Percentiles rank a stretch among this genome's conserved stretches.
These are phyloP conservation scores for Skeletonema marinoi DNA, from an alignment of 108 stramenopile species.

Conservation along the genomic window DNA sequence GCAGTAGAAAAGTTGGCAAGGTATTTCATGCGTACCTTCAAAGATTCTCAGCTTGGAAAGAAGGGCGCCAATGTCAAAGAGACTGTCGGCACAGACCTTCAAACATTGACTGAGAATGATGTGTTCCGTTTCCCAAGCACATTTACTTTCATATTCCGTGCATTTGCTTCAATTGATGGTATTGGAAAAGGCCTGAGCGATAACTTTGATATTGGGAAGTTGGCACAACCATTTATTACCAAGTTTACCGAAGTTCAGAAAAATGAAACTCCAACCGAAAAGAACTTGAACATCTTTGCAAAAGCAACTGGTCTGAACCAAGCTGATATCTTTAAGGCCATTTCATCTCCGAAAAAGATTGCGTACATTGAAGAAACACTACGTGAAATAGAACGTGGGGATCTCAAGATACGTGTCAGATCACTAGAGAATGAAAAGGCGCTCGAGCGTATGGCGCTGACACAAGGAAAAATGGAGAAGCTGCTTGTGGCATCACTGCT, in stretches of 20 bases:
- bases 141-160: slow-evolving; percentile 97
- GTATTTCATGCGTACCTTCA: slow-evolving; percentile 94
- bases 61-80: slow-evolving; percentile 78
- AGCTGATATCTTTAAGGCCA: slow-evolving; percentile 74
- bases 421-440: slow-evolving; percentile 93
- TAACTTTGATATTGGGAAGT: slow-evolving; percentile 88
- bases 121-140: slow-evolving; percentile 95
- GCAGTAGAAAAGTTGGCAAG: slow-evolving; percentile 94
- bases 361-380: slow-evolving; percentile 92
- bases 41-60: slow-evolving; percentile 89
- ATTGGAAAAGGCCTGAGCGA: slow-evolving; percentile 94
- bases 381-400: slow-evolving; percentile 83
- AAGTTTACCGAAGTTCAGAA: slow-evolving; percentile 86
- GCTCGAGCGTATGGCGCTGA: slow-evolving; percentile 83
- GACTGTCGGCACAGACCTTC: slow-evolving; percentile 83
- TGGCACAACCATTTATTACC: slow-evolving; percentile 94
- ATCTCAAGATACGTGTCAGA: slow-evolving; percentile 91
- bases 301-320: slow-evolving; percentile 88
- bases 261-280: slow-evolving; percentile 63
- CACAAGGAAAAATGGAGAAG: slow-evolving; percentile 78
- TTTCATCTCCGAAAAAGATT: slow-evolving; percentile 84
- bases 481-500: slow-evolving; percentile 70
- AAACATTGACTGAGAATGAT: slow-evolving; percentile 84
- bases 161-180: slow-evolving; percentile 96
- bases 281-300: slow-evolving; percentile 71